These are phyloP conservation scores for Penicillium atrosanguineum DNA, from an alignment of 495 filamentous ascomycete species.

Conservation along the genomic window DNA sequence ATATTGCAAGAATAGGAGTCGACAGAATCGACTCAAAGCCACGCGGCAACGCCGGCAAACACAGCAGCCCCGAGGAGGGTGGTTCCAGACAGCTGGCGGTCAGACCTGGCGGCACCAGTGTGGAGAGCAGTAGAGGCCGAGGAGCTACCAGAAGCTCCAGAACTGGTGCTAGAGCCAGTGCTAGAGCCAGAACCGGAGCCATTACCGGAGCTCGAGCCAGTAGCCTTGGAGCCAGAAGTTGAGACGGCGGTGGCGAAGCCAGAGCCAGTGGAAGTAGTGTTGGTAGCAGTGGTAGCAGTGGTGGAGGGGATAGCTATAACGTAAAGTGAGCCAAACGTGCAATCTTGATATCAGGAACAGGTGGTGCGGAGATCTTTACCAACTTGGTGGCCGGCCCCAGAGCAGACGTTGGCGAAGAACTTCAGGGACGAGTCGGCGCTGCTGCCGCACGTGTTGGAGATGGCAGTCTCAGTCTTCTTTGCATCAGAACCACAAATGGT, in stretches of 20 bases:
- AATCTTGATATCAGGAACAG: not conserved
- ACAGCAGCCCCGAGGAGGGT: constrained; percentile 39
- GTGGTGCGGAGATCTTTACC: constrained; percentile 26
- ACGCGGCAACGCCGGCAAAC: constrained; percentile 39
- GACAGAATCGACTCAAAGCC: constrained; percentile 24
- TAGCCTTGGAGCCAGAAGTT: constrained; percentile 1
- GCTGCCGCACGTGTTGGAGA: constrained; percentile 29
- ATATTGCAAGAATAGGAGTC: not conserved
- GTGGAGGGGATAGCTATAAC: not conserved
- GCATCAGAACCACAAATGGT: constrained; percentile 29
- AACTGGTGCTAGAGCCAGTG: constrained; percentile 14
- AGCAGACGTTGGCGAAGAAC: constrained; percentile 32
- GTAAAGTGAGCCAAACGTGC: not conserved
- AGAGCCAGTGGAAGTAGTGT: constrained; percentile 5
- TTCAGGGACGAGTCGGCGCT: constrained; percentile 29
- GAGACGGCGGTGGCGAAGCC: constrained; percentile 5
- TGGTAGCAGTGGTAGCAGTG: constrained; percentile 4
- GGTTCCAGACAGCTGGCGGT: constrained; percentile 34
- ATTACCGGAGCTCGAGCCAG: constrained; percentile 12
- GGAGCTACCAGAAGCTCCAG: not conserved
- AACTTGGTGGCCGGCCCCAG: constrained; percentile 31
- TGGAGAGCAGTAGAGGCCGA: constrained; percentile 3
- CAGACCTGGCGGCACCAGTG: constrained; percentile 14
- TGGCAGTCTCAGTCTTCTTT: constrained; percentile 29
- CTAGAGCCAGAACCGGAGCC: constrained; percentile 6